Evolutionary conservation across 805 yeast species (phyloP).

Genomic region (Ogataea zsoltii): DNA sequence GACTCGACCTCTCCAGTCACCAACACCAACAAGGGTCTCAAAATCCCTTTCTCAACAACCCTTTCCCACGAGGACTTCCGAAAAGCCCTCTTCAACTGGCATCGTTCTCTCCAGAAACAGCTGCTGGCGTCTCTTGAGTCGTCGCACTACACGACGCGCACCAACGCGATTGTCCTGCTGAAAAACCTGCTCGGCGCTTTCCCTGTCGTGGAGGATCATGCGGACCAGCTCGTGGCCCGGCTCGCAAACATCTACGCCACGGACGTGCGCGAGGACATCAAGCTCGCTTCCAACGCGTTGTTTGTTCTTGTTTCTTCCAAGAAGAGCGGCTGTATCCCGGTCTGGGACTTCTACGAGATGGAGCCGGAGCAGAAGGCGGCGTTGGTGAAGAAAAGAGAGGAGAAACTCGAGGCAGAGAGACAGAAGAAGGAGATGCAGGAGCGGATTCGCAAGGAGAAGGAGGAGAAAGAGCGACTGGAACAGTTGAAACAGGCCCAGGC

Average conservation of each 20-base stretch:
- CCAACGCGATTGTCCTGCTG: slow-evolving; percentile 77
- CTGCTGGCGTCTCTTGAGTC: slow-evolving; percentile 45
- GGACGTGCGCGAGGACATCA: slow-evolving; percentile 79
- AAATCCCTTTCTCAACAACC: no score
- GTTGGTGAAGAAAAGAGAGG: slow-evolving; percentile 26
- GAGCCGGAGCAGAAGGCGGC: slow-evolving; percentile 44
- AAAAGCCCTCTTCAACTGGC: slow-evolving; percentile 53
- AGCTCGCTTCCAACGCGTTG: slow-evolving; percentile 71
- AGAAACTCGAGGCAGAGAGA: slow-evolving; percentile 21
- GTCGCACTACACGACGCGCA: slow-evolving; percentile 71
- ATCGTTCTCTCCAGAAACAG: slow-evolving; percentile 46
- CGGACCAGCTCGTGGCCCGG: slow-evolving; percentile 48
- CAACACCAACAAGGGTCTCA: no score
- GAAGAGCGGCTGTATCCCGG: slow-evolving; percentile 47
- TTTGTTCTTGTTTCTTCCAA: slow-evolving; percentile 64
- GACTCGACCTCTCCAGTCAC: not conserved
- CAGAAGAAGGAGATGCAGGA: slow-evolving; percentile 20
- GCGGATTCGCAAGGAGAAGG: slow-evolving; percentile 17
- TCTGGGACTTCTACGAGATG: slow-evolving; percentile 56
- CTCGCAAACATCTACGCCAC: slow-evolving; percentile 47
- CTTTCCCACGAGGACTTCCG: slow-evolving; percentile 36
- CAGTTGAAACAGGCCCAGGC: slow-evolving; percentile 5
- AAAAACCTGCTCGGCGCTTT: slow-evolving; percentile 59
- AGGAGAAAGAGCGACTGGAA: slow-evolving; percentile 18
- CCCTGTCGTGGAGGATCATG: slow-evolving; percentile 70